Evolutionary conservation across 345 rosid genomes (phyloP), one percentile per base, ranked within the genome.

Genomic region (Populus euphratica): DNA sequence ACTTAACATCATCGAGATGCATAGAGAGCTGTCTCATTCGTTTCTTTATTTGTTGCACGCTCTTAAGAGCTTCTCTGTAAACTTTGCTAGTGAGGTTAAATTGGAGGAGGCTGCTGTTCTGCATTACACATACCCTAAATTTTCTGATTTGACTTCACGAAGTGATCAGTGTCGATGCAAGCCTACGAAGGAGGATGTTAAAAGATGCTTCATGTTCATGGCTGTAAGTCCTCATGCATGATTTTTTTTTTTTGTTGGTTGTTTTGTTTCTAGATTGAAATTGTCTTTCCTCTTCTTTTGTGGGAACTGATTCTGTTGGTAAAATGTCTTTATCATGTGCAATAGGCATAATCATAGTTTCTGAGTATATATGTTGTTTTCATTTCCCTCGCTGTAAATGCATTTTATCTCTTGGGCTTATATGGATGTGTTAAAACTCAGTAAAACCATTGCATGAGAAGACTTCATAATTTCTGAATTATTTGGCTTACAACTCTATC

Each of bases 111-210:
- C 94, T 77, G 98, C 97, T 20, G 87, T 96, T 77, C 88, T 96
- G 87, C 94, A 96, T 79, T 96, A 91, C 77, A 91, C 99, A 52
- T 96, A 96, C 79, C 78, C 97, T 25, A 92, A 86, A 72, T 92
- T 88, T 86, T 96, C 99, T 66, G 98, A 96, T 86, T 87, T 96
- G 84, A 96, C 97, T 73, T 92, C 99, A 82, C 91, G 99, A 82
- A 94, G 91, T 79, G 91, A 92, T 86, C 97, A 97, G 18, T 96
- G 99, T 89, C 97, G 97, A 81, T 96, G 99, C 91, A 96, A 96
- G 82, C 99, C 97, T 73, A 96, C 97, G 56, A 92, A 89, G 80
- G 97, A 88, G 54, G 99, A 91, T 88, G 92, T 96, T 66, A 96
- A 89, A 84, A 90, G 99, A 84, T 96, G 99, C 86, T 96, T 92